Evolutionary conservation across 257 asterid genomes (phyloP).

Genomic region (Plantago major): DNA sequence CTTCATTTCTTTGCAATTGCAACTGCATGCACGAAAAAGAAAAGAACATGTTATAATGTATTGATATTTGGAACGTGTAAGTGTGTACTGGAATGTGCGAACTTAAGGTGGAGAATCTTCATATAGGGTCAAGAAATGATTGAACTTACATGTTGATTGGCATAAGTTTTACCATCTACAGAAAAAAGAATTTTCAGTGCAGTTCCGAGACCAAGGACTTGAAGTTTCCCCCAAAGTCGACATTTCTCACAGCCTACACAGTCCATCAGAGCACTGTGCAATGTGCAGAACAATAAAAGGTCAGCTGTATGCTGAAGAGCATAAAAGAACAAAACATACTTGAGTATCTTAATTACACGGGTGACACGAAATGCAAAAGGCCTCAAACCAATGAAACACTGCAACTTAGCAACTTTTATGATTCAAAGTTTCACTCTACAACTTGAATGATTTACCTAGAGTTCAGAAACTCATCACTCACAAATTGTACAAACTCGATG

Average conservation of each 20-base stretch:
- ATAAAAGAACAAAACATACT: not conserved
- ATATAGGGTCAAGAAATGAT: slow-evolving; percentile 7
- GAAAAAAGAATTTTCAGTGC: slow-evolving; percentile 89
- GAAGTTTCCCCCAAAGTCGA: slow-evolving; percentile 96
- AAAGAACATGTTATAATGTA: slow-evolving; percentile 5
- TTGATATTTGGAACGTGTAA: not conserved
- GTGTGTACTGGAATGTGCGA: not conserved
- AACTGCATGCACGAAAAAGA: slow-evolving; percentile 34
- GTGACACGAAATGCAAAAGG: not conserved
- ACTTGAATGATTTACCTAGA: slow-evolving; percentile 2
- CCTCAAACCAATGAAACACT: not conserved
- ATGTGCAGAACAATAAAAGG: slow-evolving; percentile 18
- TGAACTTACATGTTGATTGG: slow-evolving; percentile 54
- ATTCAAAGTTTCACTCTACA: not conserved
- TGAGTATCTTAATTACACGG: too few relatives aligned
- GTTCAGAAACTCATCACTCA: slow-evolving; percentile 16
- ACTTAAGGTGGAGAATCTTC: not conserved
- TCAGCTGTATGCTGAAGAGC: slow-evolving; percentile 8
- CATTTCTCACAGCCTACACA: slow-evolving; percentile 98
- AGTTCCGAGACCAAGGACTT: slow-evolving; percentile 95
- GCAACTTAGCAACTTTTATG: not conserved
- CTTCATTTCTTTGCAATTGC: slow-evolving; percentile 91
- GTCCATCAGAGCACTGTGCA: slow-evolving; percentile 79
- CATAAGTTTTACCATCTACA: slow-evolving; percentile 49
- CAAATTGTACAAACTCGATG: not conserved